These are phyloP conservation scores for Backusella westeae DNA, from an alignment of 192 early-diverging fungal species.

Conservation along the genomic window DNA sequence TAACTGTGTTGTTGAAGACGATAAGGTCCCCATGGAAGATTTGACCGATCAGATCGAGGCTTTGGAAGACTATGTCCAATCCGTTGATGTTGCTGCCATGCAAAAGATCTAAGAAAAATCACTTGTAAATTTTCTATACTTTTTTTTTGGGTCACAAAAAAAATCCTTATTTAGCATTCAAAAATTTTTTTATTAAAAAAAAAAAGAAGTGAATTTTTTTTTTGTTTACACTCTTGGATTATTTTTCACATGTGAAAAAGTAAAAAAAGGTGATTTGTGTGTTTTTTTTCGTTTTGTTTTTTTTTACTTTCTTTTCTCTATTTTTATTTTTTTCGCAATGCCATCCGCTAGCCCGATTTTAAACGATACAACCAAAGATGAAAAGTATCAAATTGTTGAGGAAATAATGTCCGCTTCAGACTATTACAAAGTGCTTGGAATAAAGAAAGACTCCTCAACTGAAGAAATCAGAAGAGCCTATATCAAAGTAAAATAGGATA, in stretches of 20 bases:
- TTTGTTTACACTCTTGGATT: neutral
- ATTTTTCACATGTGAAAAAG: neutral
- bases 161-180: neutral
- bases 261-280: neutral
- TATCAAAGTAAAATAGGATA: slow-evolving; percentile 30
- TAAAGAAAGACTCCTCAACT: slow-evolving; percentile 34
- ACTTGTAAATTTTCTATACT: neutral
- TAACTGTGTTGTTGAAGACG: slow-evolving; percentile 90
- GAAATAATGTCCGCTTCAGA: slow-evolving; percentile 49
- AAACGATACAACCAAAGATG: slow-evolving; percentile 11
- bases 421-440: slow-evolving; percentile 47
- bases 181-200: neutral
- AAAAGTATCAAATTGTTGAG: slow-evolving; percentile 42
- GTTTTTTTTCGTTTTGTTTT: neutral
- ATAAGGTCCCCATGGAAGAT: slow-evolving; percentile 86
- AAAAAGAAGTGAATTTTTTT: neutral
- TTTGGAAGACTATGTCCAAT: slow-evolving; percentile 89
- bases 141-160: neutral
- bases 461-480: slow-evolving; percentile 53
- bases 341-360: slow-evolving; percentile 1
- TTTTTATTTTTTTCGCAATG: neutral
- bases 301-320: neutral
- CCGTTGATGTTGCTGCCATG: slow-evolving; percentile 85
- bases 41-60: slow-evolving; percentile 76
- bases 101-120: slow-evolving; percentile 83